Conservation (phyloP, 768 basidiomycete genomes). For the Mycena rosella region DNA sequence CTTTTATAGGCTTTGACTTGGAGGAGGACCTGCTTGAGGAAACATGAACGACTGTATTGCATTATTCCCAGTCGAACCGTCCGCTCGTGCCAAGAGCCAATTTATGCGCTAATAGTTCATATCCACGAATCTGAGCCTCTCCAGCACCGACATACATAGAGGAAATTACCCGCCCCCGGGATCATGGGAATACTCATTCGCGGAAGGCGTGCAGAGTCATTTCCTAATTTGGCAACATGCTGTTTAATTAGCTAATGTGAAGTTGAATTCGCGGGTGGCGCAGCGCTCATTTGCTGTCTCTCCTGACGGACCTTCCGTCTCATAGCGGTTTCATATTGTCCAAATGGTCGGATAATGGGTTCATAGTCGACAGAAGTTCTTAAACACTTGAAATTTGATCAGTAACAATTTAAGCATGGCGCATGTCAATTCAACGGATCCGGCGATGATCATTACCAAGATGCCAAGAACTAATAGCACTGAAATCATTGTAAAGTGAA, state of each 20-base stretch:
- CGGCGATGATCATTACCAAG: no score
- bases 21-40: not conserved
- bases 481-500: no score
- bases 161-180: not conserved
- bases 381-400: no score
- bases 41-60: not conserved
- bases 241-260: not conserved
- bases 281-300: not conserved
- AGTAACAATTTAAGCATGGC: no score
- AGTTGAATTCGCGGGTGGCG: not conserved
- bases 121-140: no score
- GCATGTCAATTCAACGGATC: no score
- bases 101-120: no score
- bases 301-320: not conserved
- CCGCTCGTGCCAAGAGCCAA: not conserved
- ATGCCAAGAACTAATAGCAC: no score
- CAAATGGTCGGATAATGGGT: conserved; percentile 1
- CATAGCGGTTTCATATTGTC: not conserved
- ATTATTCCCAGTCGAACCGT: no score
- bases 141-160: not conserved
- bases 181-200: not conserved
- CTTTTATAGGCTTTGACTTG: not conserved
- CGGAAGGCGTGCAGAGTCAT: not conserved
- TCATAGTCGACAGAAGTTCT: no score
- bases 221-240: conserved; percentile 1